These are phyloP conservation scores for Nannochloropsis gaditana DNA, from an alignment of 108 stramenopile species.

Conservation along the genomic window DNA sequence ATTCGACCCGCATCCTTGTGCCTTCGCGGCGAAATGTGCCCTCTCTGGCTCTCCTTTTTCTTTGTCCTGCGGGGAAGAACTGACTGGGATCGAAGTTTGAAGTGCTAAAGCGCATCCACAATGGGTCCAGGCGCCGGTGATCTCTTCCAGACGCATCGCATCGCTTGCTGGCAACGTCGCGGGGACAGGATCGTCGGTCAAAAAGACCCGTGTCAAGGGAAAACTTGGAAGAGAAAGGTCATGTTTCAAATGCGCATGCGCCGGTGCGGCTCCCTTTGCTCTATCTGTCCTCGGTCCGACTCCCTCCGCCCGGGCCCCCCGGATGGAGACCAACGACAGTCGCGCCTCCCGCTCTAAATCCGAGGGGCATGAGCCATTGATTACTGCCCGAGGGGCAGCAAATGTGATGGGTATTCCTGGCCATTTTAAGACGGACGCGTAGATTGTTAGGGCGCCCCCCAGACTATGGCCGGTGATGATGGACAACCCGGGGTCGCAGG, in stretches of 20 bases:
- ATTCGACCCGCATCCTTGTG: background rate
- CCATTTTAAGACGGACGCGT: background rate
- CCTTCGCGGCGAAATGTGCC: background rate
- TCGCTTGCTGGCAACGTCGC: background rate
- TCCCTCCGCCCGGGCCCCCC: background rate
- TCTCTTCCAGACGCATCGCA: background rate
- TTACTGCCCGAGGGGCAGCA: background rate
- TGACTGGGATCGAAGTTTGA: background rate
- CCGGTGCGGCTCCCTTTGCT: too few relatives aligned
- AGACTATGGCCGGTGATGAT: background rate
- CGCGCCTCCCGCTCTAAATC: background rate
- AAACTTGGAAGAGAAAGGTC: too few relatives aligned
- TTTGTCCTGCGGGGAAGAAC: background rate
- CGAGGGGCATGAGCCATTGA: conserved; percentile 5
- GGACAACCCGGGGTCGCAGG: conserved; percentile 2
- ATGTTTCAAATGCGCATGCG: too few relatives aligned
- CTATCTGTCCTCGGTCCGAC: background rate
- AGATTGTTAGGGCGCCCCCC: background rate
- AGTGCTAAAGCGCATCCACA: background rate
- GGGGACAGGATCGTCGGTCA: background rate
- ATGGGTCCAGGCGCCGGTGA: background rate
- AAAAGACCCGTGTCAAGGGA: background rate
- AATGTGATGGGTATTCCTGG: background rate
- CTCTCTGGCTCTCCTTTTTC: background rate
- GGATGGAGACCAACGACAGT: background rate